Base-by-base conservation (phyloP, 208 protist species). In the Naegleria lovaniensis region DNA sequence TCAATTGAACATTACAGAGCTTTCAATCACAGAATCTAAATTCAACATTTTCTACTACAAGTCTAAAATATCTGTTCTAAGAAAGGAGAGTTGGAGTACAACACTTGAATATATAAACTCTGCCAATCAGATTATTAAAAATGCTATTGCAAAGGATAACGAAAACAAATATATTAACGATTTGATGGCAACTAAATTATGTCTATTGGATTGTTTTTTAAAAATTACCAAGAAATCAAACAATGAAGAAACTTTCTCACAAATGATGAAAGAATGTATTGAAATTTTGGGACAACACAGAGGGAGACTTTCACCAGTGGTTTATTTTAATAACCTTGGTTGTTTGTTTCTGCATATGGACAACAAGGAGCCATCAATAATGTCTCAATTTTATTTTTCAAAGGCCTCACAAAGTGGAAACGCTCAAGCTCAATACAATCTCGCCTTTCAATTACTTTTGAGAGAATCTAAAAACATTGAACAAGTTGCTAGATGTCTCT, bases 281-380 rank as follows among this genome's bases (percentile, higher is more conserved):
- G 19, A 67, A 67, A 29, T 67, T 29, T 67, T 67, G 22, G 22
- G 19, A 29, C 55, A 67, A 29, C 55, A 67, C 22, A 67, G 22
- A 67, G 55, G 22, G 19, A 29, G 19, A 67, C 55, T 84, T 38
- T 84, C 76, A 38, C 76, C 76, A 41, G 11, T 84, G 11, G 76
- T 84, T 84, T 84, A 84, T 84, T 84, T 41, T 15, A 84, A 84
- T 39, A 84, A 84, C 39, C 15, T 84, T 38, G 76, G 76, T 38
- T 84, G 76, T 84, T 19, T 40, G 5, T 84, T 38, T 84, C 33
- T 84, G 39, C 11, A 40, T 5, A 84, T 38, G 29, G 33, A 84
- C 2, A 84, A 84, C 6, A 29, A 29, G 22, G 22, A 67, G 3
- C 43, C 43, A 48, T 40, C 76, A 5, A 41, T 16, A 3, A 41